Evolutionary conservation across 164 flowering plant species (phyloP), one percentile per base, ranked within the genome.

Genomic region (Warburgia ugandensis): DNA sequence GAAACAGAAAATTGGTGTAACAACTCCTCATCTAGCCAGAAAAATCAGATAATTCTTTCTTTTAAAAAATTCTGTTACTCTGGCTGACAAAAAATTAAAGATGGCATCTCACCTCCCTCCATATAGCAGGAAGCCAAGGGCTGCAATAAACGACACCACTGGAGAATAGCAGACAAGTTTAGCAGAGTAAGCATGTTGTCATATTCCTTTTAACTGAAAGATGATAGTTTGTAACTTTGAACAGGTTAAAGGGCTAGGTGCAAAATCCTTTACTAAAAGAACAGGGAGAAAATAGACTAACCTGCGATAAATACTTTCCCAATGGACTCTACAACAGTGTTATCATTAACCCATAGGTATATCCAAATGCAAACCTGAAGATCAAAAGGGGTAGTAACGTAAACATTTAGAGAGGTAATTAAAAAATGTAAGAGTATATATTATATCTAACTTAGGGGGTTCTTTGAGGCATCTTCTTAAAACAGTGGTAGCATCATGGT

Each of bases 291-390:
- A 41, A 43, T 31, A 44, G 45, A 3, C 67, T 49, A 46, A 89
- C 97, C 97, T 76, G 97, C 96, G 56, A 94, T 71, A 55, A 86
- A 89, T 70, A 92, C 72, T 55, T 78, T 80, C 47, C 87, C 97
- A 54, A 83, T 47, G 43, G 77, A 64, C 59, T 80, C 86, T 45
- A 75, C 79, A 9, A 68, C 67, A 25, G 62, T 73, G 68, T 68
- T 84, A 68, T 82, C 89, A 68, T 88, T 66, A 63, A 94, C 61
- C 94, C 97, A 84, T 29, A 86, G 65, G 77, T 77, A 79, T 13
- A 80, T 48, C 99, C 99, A 92, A 41, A 94, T 74, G 59, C 94
- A 68, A 33, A 68, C 78, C 99, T 94, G 81, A 67, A 26, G 13
- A 33, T 42, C n/a, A n/a, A n/a, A 63, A 63, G 25, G 50, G 13